Evolutionary conservation across 345 rosid species (phyloP), one percentile per base, ranked within the genome.

Genomic region (Linum usitatissimum): DNA sequence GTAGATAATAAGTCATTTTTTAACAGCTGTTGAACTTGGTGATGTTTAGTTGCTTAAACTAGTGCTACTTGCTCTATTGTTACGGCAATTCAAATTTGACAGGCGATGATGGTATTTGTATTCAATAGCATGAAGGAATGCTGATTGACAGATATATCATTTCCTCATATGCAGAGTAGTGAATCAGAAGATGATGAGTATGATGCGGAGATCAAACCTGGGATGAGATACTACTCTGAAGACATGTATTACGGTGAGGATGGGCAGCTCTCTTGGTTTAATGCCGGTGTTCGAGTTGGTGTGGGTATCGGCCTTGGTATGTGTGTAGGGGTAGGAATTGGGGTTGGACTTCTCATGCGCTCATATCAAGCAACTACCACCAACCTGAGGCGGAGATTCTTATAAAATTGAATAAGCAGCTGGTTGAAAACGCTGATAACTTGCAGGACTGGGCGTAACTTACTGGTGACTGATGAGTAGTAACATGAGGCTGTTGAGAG

Each of bases 231-330:
- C 75, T 84, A 79, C 76, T 59, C 83, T 0, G 87, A 78, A 57
- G 96, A 78, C 55, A 71, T 81, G 87, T 88, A 86, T 68, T 73
- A 75, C 21, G 74, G 78, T 8, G 98, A 86, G 76, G 93, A 89
- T 55, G 95, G 98, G 0, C 93, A 89, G 70, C 85, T 92, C 60
- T 84, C 95, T 1, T 92, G 96, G 99, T 90, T 93, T 69, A 93
- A 87, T 64, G 94, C 99, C 0, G 99, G 99, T 48, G 96, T 92
- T 30, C 76, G 97, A 53, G 98, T 89, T 68, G 96, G 96, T 30
- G 96, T 92, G 13, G 98, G 99, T 20, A 87, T 92, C 34, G 97
- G 98, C 15, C 98, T 92, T 20, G 96, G 98, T 51, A 79, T 90
- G 63, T 92, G 94, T 66, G 77, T 92, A 34, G 97, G 97, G 60